These are phyloP conservation scores for Polygonum maritimum DNA, from an alignment of 148 eudicot species.

Conservation along the genomic window DNA sequence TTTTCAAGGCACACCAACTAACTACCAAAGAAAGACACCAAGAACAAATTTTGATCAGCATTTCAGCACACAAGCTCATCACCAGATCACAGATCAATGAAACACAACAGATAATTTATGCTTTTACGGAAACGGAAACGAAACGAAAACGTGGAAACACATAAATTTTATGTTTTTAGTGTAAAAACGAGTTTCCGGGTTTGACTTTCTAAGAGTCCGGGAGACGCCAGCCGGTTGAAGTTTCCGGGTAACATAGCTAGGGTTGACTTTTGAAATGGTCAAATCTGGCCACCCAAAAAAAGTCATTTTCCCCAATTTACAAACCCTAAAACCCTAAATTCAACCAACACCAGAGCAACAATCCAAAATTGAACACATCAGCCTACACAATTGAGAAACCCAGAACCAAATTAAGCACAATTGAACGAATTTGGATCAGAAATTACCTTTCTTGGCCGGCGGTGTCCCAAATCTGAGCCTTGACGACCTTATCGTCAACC, in stretches of 20 bases:
- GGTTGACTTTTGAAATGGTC: conserved; percentile 7
- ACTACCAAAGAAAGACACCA: background rate
- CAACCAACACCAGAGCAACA: background rate
- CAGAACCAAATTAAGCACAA: background rate
- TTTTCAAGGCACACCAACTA: background rate
- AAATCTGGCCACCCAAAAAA: background rate
- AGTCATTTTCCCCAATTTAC: background rate
- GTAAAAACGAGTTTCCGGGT: background rate
- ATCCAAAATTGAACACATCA: background rate
- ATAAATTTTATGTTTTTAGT: background rate
- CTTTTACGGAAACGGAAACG: too few relatives aligned
- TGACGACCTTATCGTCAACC: conserved; percentile 42
- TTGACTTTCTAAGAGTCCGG: too few relatives aligned
- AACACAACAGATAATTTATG: background rate
- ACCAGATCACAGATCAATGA: background rate
- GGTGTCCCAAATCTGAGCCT: conserved; percentile 35
- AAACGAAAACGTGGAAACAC: too few relatives aligned
- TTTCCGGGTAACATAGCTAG: too few relatives aligned
- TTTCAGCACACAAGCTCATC: background rate
- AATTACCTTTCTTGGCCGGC: conserved; percentile 9
- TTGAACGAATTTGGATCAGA: background rate
- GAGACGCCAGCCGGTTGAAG: too few relatives aligned
- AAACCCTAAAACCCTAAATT: background rate
- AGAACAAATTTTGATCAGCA: background rate
- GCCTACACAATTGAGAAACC: background rate